Evolutionary conservation across 768 basidiomycete genomes (phyloP).

Genomic region (Trametes maxima): DNA sequence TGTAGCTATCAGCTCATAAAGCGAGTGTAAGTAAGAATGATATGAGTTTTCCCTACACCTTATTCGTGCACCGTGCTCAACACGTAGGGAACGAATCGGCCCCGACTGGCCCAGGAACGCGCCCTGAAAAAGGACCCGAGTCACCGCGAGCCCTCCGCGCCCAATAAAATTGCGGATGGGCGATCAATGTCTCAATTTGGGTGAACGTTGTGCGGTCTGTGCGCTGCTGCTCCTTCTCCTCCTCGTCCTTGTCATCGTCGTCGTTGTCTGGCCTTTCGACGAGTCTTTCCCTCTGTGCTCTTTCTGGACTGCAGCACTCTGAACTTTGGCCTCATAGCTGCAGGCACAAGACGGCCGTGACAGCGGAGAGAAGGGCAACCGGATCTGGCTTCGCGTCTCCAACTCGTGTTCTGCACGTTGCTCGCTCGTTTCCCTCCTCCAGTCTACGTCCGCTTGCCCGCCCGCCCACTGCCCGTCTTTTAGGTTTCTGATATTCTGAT

Average conservation of each 20-base stretch:
- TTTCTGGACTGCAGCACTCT: not conserved
- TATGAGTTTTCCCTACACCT: too few relatives aligned
- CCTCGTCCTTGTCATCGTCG: not conserved
- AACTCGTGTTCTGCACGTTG: conserved; percentile 84
- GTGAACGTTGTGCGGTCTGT: not conserved
- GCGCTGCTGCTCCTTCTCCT: conserved; percentile 1
- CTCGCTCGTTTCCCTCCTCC: conserved; percentile 42
- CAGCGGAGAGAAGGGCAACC: conserved; percentile 17
- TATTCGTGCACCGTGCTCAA: too few relatives aligned
- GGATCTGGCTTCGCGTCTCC: conserved; percentile 33
- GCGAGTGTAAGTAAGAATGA: too few relatives aligned
- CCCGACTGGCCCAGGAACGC: too few relatives aligned
- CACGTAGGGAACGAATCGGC: too few relatives aligned
- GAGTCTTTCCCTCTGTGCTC: not conserved
- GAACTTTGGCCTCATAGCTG: conserved; percentile 13
- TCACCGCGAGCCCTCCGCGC: not conserved
- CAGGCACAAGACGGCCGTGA: conserved; percentile 14
- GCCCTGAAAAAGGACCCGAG: too few relatives aligned
- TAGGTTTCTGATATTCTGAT: conserved; percentile 25
- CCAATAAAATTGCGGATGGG: not conserved
- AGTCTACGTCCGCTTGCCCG: not conserved
- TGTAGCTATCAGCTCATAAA: too few relatives aligned
- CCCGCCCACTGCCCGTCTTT: conserved; percentile 8
- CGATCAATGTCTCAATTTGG: not conserved
- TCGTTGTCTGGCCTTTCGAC: not conserved